Base-by-base conservation (phyloP, 2,329 filamentous ascomycete species). In the Phaeomoniella chlamydospora region DNA sequence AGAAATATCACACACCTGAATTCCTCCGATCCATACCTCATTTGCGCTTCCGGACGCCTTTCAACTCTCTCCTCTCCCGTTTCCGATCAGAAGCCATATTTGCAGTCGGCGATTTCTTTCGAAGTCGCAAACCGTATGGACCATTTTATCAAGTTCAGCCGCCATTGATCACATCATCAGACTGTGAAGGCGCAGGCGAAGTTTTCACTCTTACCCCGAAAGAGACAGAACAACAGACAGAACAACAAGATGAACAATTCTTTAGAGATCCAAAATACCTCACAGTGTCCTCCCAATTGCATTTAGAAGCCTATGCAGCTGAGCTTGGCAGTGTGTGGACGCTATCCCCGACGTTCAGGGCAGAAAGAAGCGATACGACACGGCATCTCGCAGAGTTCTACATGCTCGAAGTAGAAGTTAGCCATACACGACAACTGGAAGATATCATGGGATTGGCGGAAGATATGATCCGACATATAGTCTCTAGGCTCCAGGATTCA, bases 341-440 rank as follows among this genome's bases (percentile, higher is more conserved):
- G 1, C 62, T 98, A 9, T 90, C 87, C 3, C 90, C 90, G 2
- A 92, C 86, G 0, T 98, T 98, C 53, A 76, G 90, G 26, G 90
- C 90, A 3, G 90, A 94, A 56, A 78, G 77, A 52, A 94, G 86
- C 57, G 87, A 96, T 51, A 96, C 90, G 0, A 78, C 86, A 4
- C 77, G 90, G 17, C 90, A 98, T 58, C 66, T 98, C 41, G 94
- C 85, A 62, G 90, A 98, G 53, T 96, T 98, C 51, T 96, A 96
- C 61, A 96, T 98, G 90, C 72, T 98, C 2, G 90, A 98, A 58
- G 87, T 79, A 12, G 90, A 98, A 57, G 65, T 87, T 53, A 79
- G 76, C 49, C 94, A 94, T 54, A 72, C 79, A 30, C 68, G 81
- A 33, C 63, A 75, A 43, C 65, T 94, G 44, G 62, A 70, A 18